phyloP scores from a whole-genome alignment of 352 stramenopile species.

The Elongisporangium anandrum region DNA sequence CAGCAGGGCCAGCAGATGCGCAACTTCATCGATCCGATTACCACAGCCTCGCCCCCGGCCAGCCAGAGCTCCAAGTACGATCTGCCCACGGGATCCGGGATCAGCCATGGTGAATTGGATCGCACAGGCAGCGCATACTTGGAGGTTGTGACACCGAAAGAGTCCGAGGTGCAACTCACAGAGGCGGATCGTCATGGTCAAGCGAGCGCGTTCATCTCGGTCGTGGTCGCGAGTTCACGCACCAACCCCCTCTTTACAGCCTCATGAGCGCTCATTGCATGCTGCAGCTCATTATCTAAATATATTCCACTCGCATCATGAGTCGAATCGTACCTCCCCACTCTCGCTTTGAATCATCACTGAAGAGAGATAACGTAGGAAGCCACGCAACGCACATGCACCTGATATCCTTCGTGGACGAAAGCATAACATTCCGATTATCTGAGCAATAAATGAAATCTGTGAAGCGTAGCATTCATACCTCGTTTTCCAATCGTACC shows the following conservation, averaged over 20 bases:
- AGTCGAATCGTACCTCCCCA: not conserved
- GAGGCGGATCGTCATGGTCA: constrained; percentile 33
- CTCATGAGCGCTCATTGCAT: not conserved
- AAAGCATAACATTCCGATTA: not conserved
- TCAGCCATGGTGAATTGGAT: not conserved
- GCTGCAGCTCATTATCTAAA: not conserved
- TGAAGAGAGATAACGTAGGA: not conserved
- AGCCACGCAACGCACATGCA: not conserved
- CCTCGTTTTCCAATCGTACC: not conserved
- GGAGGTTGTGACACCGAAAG: constrained; percentile 37
- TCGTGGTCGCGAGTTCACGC: constrained; percentile 53
- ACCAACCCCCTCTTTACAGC: constrained; percentile 44
- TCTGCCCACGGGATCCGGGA: constrained; percentile 9
- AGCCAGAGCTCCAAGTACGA: constrained; percentile 29
- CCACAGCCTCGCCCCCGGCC: constrained; percentile 15
- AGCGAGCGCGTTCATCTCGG: constrained; percentile 36
- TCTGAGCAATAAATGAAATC: not conserved
- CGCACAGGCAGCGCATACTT: constrained; percentile 20
- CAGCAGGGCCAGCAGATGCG: constrained; percentile 72
- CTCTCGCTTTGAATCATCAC: not conserved
- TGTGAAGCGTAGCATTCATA: not conserved
- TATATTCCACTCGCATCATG: not conserved
- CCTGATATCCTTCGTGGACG: not conserved
- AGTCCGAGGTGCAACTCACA: constrained; percentile 30
- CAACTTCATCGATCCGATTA: constrained; percentile 62